Conservation (phyloP, 352 stramenopile genomes). For the Phytophthora chlamydospora region DNA sequence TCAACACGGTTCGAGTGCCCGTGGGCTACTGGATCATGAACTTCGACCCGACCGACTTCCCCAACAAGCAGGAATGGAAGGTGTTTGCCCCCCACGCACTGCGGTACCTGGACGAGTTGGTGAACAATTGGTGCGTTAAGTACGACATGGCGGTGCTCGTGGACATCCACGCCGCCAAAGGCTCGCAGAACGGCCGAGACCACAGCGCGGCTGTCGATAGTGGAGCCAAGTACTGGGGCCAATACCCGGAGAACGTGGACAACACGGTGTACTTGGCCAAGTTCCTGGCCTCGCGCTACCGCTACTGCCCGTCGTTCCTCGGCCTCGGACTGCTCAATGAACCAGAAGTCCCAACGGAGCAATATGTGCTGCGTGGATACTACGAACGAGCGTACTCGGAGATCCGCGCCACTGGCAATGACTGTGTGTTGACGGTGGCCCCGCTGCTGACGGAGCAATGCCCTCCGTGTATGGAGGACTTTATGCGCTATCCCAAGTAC, state of each 20-base stretch:
- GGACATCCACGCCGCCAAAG: conserved; percentile 85
- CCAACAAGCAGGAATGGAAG: conserved; percentile 49
- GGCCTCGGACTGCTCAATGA: conserved; percentile 82
- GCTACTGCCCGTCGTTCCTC: conserved; percentile 71
- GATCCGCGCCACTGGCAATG: conserved; percentile 66
- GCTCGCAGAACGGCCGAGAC: conserved; percentile 82
- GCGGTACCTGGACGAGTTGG: conserved; percentile 56
- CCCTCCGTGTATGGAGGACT: conserved; percentile 59
- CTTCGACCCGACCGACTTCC: conserved; percentile 66
- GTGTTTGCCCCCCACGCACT: conserved; percentile 52
- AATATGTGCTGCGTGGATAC: conserved; percentile 73
- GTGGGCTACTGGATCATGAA: conserved; percentile 85
- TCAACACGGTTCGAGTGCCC: conserved; percentile 86
- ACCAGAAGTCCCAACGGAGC: conserved; percentile 52
- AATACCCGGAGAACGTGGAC: conserved; percentile 70
- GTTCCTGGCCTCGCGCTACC: conserved; percentile 76
- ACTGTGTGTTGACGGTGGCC: conserved; percentile 76
- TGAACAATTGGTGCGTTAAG: conserved; percentile 53
- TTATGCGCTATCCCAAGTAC: conserved; percentile 61
- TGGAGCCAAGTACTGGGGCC: conserved; percentile 56
- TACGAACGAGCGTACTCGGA: conserved; percentile 74
- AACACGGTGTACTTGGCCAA: conserved; percentile 59
- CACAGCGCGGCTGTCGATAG: conserved; percentile 66
- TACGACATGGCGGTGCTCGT: conserved; percentile 69
- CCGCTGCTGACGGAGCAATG: conserved; percentile 66